Percentiles rank a stretch among this genome's conserved stretches.
phyloP scores from a whole-genome alignment of 2,329 filamentous ascomycete species.

The Sclerotinia nivalis region DNA sequence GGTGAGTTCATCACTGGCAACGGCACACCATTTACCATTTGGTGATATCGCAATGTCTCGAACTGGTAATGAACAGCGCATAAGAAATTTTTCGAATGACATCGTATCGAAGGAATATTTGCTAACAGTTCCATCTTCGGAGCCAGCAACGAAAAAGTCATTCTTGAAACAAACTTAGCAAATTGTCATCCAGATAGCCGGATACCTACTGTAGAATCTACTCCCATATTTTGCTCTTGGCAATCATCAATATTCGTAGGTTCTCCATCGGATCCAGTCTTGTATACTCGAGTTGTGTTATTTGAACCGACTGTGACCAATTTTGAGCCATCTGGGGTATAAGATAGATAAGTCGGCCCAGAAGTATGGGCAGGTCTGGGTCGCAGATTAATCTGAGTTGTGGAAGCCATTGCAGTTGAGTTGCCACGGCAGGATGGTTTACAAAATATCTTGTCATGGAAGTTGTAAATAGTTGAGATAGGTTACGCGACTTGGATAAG shows the following conservation, averaged over 20 bases:
- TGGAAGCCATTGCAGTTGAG: constrained; percentile 38
- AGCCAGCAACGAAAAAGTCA: constrained; percentile 83
- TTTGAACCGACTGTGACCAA: constrained; percentile 92
- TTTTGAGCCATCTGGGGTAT: constrained; percentile 84
- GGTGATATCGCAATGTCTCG: constrained; percentile 81
- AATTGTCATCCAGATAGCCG: neutral
- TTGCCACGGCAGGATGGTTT: constrained; percentile 22
- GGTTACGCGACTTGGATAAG: constrained; percentile 29
- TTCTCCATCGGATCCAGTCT: constrained; percentile 87
- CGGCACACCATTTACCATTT: constrained; percentile 84
- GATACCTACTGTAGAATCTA: constrained; percentile 63
- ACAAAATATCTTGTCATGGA: constrained; percentile 5
- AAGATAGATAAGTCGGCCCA: constrained; percentile 82
- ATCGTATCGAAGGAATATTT: constrained; percentile 79
- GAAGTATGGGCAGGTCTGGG: constrained; percentile 76
- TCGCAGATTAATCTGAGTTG: constrained; percentile 51
- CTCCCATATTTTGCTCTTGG: constrained; percentile 78
- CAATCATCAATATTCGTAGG: constrained; percentile 90
- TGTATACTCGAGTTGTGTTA: constrained; percentile 90
- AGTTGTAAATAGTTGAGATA: constrained; percentile 23
- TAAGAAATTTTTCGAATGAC: constrained; percentile 76
- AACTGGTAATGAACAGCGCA: constrained; percentile 81
- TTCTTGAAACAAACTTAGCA: constrained; percentile 50
- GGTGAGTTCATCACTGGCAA: constrained; percentile 92
- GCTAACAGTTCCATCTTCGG: constrained; percentile 95